Percentiles rank a stretch among this genome's conserved stretches.
Evolutionary conservation across 1,284 basidiomycete genomes (phyloP).

Genomic region (Chiua sp.): DNA sequence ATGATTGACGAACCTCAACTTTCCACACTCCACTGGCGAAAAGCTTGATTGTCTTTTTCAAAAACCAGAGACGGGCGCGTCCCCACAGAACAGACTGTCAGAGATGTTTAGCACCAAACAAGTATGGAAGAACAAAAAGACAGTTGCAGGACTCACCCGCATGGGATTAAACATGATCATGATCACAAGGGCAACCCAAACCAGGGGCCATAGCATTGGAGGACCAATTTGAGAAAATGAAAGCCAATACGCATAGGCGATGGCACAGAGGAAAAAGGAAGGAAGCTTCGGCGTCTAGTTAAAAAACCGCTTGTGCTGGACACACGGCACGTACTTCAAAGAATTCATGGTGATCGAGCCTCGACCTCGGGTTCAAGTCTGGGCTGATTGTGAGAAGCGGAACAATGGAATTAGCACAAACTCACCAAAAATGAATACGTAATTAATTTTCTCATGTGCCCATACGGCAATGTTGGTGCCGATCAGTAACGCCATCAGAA

Average conservation of each 20-base stretch:
- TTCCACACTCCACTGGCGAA: slow-evolving; percentile 72
- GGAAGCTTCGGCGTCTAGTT: slow-evolving; percentile 61
- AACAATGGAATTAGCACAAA: background rate
- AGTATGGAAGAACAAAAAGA: background rate
- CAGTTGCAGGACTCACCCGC: slow-evolving; percentile 53
- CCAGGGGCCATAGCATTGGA: slow-evolving; percentile 74
- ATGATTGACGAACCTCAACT: slow-evolving; percentile 66
- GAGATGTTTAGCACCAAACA: background rate
- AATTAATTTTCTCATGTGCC: slow-evolving; percentile 83
- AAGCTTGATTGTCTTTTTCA: slow-evolving; percentile 65
- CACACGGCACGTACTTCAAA: slow-evolving; percentile 62
- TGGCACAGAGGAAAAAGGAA: slow-evolving; percentile 72
- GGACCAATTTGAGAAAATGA: slow-evolving; percentile 72
- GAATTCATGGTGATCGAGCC: slow-evolving; percentile 84
- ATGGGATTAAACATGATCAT: slow-evolving; percentile 80
- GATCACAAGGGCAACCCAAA: slow-evolving; percentile 77
- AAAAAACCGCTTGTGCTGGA: background rate
- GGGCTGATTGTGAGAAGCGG: background rate
- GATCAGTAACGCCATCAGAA: slow-evolving; percentile 80
- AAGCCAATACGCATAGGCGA: slow-evolving; percentile 85
- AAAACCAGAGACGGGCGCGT: slow-evolving; percentile 75
- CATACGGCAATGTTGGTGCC: slow-evolving; percentile 85
- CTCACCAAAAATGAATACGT: slow-evolving; percentile 89
- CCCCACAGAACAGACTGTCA: slow-evolving; percentile 29
- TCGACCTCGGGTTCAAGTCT: slow-evolving; percentile 83